phyloP scores from a whole-genome alignment of 148 eudicot genomes.

The Vaccinium macrocarpon region DNA sequence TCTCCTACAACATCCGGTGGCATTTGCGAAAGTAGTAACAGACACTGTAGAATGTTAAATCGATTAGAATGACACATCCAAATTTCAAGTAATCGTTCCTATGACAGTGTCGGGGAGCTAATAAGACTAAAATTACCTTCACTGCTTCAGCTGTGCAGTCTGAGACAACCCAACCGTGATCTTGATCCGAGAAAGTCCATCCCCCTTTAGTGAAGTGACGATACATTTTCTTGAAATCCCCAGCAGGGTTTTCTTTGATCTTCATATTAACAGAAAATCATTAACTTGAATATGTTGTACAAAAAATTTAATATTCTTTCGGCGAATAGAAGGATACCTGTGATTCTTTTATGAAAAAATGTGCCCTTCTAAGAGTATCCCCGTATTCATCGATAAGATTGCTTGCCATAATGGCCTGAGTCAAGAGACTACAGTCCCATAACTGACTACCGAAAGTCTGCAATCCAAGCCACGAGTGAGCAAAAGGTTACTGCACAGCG shows the following conservation, averaged over 20 bases:
- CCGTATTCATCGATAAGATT: conserved; percentile 10
- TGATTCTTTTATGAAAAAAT: conserved; percentile 15
- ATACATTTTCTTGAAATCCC: conserved; percentile 6
- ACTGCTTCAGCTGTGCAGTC: conserved; percentile 7
- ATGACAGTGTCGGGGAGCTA: not conserved
- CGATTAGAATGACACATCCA: not conserved
- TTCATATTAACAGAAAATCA: not conserved
- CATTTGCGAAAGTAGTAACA: conserved; percentile 9
- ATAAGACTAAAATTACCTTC: conserved; percentile 2
- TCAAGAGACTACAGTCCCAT: conserved; percentile 21
- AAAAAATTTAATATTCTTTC: too few species aligned
- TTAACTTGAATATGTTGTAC: not conserved
- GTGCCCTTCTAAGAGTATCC: not conserved
- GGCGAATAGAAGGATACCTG: not conserved
- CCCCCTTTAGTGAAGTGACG: conserved; percentile 4
- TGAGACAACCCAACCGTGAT: conserved; percentile 10
- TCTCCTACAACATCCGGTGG: not conserved
- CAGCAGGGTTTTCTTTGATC: conserved; percentile 7
- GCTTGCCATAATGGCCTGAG: conserved; percentile 18
- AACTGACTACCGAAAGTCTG: conserved; percentile 27
- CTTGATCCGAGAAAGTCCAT: conserved; percentile 16
- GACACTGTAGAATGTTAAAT: not conserved
- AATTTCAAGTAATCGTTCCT: not conserved
- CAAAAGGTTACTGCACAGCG: not conserved
- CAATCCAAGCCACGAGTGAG: not conserved